These are phyloP conservation scores for Apiotrichum gracile DNA, from an alignment of 1,284 basidiomycete species.

Conservation along the genomic window DNA sequence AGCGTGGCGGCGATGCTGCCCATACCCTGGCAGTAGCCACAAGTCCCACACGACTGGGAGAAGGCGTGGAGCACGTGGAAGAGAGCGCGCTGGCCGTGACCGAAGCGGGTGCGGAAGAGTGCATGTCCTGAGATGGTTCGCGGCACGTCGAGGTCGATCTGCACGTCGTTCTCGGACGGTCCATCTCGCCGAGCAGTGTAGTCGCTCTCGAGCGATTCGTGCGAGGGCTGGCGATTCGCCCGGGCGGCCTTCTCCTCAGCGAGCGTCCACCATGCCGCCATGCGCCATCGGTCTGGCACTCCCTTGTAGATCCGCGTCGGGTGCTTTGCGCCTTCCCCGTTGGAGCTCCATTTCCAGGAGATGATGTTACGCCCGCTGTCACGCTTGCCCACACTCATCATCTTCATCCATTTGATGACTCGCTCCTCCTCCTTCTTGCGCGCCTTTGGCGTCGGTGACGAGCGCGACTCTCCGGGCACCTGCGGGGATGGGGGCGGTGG, in stretches of 20 bases:
- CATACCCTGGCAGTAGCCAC: slow-evolving; percentile 99
- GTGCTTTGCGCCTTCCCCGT: slow-evolving; percentile 57
- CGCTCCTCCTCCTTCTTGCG: slow-evolving; percentile 60
- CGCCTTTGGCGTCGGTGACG: slow-evolving; percentile 9
- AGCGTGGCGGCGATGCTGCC: slow-evolving; percentile 93
- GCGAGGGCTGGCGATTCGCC: not conserved
- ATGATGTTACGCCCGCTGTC: slow-evolving; percentile 72
- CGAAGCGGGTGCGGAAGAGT: slow-evolving; percentile 92
- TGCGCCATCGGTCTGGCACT: slow-evolving; percentile 91
- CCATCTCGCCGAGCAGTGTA: slow-evolving; percentile 63
- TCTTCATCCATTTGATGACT: slow-evolving; percentile 80
- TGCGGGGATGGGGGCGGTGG: slow-evolving; percentile 6
- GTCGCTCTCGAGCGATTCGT: slow-evolving; percentile 43
- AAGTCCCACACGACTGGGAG: slow-evolving; percentile 73
- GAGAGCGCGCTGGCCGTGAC: slow-evolving; percentile 83
- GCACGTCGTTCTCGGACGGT: slow-evolving; percentile 84
- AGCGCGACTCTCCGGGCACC: slow-evolving; percentile 8
- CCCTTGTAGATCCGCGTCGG: slow-evolving; percentile 71
- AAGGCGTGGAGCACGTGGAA: slow-evolving; percentile 94
- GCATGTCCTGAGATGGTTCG: slow-evolving; percentile 92
- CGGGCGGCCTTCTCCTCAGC: slow-evolving; percentile 44
- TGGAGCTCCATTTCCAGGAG: slow-evolving; percentile 61
- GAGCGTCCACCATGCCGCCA: slow-evolving; percentile 83
- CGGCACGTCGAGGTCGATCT: slow-evolving; percentile 97
- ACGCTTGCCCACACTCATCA: slow-evolving; percentile 61